Percentiles rank a stretch among this genome's conserved stretches.
phyloP scores from a whole-genome alignment of 495 filamentous ascomycete genomes.

The Xylaria telfairii region DNA sequence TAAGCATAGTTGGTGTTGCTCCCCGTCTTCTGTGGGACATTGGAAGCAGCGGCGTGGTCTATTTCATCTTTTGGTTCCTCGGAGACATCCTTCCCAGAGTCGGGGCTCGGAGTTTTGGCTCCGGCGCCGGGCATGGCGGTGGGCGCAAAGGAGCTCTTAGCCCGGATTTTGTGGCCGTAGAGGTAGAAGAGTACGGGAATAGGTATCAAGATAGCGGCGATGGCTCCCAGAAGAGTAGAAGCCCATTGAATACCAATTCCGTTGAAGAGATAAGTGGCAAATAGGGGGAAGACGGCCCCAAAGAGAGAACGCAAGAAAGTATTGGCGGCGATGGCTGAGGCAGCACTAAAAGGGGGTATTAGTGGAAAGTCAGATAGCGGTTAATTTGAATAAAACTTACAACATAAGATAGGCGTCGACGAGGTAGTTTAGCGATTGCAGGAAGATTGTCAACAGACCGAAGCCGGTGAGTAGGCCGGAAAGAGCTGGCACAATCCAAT shows the following conservation, averaged over 20 bases:
- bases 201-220: constrained; percentile 72
- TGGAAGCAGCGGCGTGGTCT: constrained; percentile 37
- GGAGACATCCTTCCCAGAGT: constrained; percentile 32
- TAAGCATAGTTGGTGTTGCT: constrained; percentile 8
- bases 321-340: constrained; percentile 87
- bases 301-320: constrained; percentile 82
- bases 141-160: constrained; percentile 72
- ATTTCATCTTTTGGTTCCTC: constrained; percentile 25
- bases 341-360: constrained; percentile 57
- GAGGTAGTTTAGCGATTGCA: constrained; percentile 85
- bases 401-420: constrained; percentile 90
- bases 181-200: constrained; percentile 73
- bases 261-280: constrained; percentile 80
- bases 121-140: constrained; percentile 39
- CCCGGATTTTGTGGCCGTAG: constrained; percentile 68
- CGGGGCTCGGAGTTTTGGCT: constrained; percentile 16
- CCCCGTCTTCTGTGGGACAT: constrained; percentile 26
- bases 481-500: constrained; percentile 83
- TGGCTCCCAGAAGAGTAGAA: constrained; percentile 74
- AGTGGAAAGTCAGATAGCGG: neutral
- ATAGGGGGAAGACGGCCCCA: constrained; percentile 83
- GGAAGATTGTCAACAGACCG: constrained; percentile 78
- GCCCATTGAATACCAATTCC: constrained; percentile 80
- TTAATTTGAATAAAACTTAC: constrained; percentile 48
- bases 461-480: constrained; percentile 67